Percentiles rank a stretch among this genome's conserved stretches.
Evolutionary conservation across 441 rosid genomes (phyloP).

Genomic region (Rhodomyrtus psidioides): DNA sequence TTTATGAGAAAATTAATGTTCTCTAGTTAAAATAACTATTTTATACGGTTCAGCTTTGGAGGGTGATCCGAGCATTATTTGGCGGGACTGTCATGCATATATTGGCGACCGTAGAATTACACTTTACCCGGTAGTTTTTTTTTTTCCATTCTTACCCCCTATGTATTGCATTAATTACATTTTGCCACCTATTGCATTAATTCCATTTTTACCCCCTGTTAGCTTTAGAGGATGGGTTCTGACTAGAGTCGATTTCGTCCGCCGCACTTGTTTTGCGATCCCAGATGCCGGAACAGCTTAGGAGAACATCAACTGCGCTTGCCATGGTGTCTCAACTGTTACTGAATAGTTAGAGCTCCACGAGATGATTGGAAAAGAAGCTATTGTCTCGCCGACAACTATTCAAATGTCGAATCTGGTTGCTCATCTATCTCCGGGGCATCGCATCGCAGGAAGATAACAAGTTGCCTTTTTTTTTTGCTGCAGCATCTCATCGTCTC

Average conservation of each 20-base stretch:
- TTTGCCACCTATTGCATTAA: background rate
- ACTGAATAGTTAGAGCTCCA: conserved; percentile 79
- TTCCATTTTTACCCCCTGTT: too few species aligned
- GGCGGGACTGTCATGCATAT: background rate
- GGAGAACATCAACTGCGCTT: conserved; percentile 43
- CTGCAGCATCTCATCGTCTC: too few species aligned
- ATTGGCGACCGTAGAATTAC: background rate
- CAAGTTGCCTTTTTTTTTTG: too few species aligned
- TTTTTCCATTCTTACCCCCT: background rate
- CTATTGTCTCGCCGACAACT: conserved; percentile 85
- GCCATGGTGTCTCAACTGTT: conserved; percentile 37
- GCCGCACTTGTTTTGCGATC: conserved; percentile 69
- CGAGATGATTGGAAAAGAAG: conserved; percentile 87
- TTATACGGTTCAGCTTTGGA: too few species aligned
- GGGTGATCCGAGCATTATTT: too few species aligned
- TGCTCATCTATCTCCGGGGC: conserved; percentile 52
- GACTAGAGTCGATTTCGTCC: conserved; percentile 54
- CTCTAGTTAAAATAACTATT: background rate
- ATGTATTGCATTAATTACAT: background rate
- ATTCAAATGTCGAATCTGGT: conserved; percentile 27
- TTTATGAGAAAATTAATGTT: background rate
- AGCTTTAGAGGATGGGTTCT: conserved; percentile 1
- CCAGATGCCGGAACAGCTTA: conserved; percentile 33
- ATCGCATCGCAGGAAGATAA: too few species aligned
- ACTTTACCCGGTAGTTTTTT: background rate